Evolutionary conservation across 2,329 filamentous ascomycete genomes (phyloP), one percentile per base, ranked within the genome.

Genomic region (Monilinia aucupariae): DNA sequence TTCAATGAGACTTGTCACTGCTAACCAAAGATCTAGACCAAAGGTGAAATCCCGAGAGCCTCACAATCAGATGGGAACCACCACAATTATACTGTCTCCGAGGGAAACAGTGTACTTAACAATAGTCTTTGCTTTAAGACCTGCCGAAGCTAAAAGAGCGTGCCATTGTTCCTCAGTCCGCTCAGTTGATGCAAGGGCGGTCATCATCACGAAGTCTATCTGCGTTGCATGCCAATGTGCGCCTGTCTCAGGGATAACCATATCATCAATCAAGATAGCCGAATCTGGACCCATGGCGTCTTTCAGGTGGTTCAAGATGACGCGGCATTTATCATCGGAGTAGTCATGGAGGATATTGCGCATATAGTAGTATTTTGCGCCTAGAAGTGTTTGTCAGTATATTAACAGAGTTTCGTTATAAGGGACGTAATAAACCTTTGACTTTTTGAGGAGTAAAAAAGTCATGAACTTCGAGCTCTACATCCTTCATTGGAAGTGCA

Each of bases 191-290:
- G 67, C 76, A 4, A 77, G 66, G 1, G 64, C 64, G 2, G 71
- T 49, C 71, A 77, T 74, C 74, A 79, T 77, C 1, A 65, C 71
- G 9, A 79, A 32, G 64, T 79, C 77, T 4, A 74, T 59, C 4
- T 69, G 66, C 0, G 74, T 66, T 1, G 74, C 71, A 52, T 74
- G 66, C 69, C 68, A 75, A 27, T 72, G 68, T 0, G 70, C 74
- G 4, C 72, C 71, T 2, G 48, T 67, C 32, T 78, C 69, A 0
- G 76, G 75, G 13, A 80, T 49, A 3, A 79, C 74, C 34, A 76
- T 72, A 17, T 80, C 78, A 62, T 78, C 75, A 55, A 80, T 76
- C n/a, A 80, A 64, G 27, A 80, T 72, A 1, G n/a, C 48, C 1
- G 59, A 61, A 30, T 47, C 59, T 10, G 27, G 37, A 12, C 48